Evolutionary conservation across 345 rosid genomes (phyloP).

Genomic region (Eutrema japonicum): DNA sequence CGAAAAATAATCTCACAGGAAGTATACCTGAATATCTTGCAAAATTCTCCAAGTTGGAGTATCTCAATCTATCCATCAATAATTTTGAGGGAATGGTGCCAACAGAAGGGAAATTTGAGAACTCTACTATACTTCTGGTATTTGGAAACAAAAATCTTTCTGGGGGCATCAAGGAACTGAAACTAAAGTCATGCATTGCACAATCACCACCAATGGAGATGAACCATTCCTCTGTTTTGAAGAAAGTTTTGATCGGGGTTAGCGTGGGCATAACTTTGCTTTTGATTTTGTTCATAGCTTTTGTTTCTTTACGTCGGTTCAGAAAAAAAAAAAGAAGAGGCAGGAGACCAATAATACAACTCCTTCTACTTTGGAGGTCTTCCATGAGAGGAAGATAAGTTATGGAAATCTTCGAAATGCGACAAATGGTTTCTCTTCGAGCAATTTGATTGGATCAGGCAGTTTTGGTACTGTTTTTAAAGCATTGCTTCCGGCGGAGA

Average conservation of each 20-base stretch:
- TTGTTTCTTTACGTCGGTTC: neutral
- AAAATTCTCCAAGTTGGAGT: neutral
- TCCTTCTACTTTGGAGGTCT: slow-evolving; percentile 5
- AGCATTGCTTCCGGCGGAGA: slow-evolving; percentile 24
- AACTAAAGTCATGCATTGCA: slow-evolving; percentile 27
- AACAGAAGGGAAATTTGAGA: slow-evolving; percentile 36
- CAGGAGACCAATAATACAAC: neutral
- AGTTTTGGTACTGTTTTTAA: slow-evolving; percentile 47
- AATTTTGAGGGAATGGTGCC: slow-evolving; percentile 39
- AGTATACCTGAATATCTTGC: slow-evolving; percentile 27
- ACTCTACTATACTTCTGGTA: slow-evolving; percentile 23
- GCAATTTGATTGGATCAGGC: slow-evolving; percentile 43
- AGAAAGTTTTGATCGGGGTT: slow-evolving; percentile 18
- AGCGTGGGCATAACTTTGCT: slow-evolving; percentile 2
- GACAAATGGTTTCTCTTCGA: slow-evolving; percentile 39
- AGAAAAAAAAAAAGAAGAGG: slow-evolving; percentile 19
- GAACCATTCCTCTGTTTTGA: neutral
- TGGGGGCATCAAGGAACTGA: slow-evolving; percentile 32
- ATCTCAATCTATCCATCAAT: slow-evolving; percentile 42
- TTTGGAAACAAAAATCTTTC: slow-evolving; percentile 38
- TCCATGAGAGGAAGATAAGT: slow-evolving; percentile 37
- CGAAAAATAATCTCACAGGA: slow-evolving; percentile 30
- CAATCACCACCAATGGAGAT: neutral
- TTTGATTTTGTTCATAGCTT: neutral
- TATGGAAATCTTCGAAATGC: slow-evolving; percentile 37